These are phyloP conservation scores for Solanum hybrid DNA, from an alignment of 305 asterid genomes.

Conservation along the genomic window DNA sequence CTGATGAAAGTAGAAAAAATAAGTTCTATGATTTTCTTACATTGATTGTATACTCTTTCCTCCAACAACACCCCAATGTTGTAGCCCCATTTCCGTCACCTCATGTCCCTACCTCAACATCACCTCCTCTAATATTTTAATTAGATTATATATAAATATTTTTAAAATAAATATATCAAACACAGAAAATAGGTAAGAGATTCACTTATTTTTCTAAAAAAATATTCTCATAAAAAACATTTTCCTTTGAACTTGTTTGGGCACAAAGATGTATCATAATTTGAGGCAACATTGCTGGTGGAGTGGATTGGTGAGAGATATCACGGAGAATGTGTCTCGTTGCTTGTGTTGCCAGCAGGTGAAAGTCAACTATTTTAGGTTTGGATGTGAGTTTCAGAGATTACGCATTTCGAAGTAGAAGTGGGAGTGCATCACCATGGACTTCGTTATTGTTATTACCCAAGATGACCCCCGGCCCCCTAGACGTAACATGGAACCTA, in stretches of 20 bases:
- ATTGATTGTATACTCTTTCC: not conserved
- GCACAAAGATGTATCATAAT: not conserved
- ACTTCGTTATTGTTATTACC: no score
- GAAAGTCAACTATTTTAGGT: not conserved
- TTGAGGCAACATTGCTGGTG: not conserved
- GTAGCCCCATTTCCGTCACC: not conserved
- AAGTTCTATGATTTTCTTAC: not conserved
- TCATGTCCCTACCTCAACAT: not conserved
- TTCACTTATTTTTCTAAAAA: not conserved
- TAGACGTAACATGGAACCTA: not conserved
- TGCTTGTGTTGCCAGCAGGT: not conserved
- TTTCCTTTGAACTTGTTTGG: not conserved
- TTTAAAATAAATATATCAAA: no score
- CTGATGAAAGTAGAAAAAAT: not conserved
- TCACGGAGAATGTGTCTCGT: not conserved
- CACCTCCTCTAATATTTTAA: not conserved
- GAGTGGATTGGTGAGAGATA: not conserved
- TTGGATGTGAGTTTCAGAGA: not conserved
- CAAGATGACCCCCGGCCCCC: not conserved
- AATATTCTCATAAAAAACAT: not conserved
- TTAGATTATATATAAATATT: no score
- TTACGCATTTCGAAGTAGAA: not conserved
- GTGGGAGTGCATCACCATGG: not conserved
- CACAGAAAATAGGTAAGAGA: not conserved
- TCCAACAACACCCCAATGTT: not conserved